Evolutionary conservation across 768 basidiomycete genomes (phyloP).

Genomic region (Leucocoprinus birnbaumii): DNA sequence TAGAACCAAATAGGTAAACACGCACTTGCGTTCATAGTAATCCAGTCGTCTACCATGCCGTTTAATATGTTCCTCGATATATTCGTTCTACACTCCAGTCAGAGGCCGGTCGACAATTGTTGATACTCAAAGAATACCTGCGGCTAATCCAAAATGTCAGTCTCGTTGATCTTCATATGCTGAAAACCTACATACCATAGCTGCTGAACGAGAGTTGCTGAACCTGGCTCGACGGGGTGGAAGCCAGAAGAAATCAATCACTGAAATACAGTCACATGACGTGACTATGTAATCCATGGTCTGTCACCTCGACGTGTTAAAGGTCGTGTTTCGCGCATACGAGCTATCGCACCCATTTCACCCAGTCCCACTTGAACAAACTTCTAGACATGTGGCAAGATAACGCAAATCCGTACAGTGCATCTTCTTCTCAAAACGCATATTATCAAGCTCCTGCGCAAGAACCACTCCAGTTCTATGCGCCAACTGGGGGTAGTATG

Average conservation of each 20-base stretch:
- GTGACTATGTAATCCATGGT: constrained; percentile 8
- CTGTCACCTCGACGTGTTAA: constrained; percentile 13
- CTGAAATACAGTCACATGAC: constrained; percentile 28
- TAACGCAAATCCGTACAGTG: constrained; percentile 50
- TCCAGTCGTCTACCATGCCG: constrained; percentile 95
- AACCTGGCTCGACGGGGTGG: constrained; percentile 28
- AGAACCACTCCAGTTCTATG: constrained; percentile 77
- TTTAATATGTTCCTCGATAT: constrained; percentile 98
- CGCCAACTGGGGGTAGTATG: constrained; percentile 41
- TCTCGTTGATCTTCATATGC: constrained; percentile 1
- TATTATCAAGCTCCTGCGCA: constrained; percentile 57
- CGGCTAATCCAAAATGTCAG: constrained; percentile 42
- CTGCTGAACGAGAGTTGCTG: constrained; percentile 23
- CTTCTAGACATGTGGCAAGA: constrained; percentile 72
- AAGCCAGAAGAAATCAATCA: constrained; percentile 11
- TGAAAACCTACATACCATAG: constrained; percentile 37
- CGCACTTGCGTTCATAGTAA: constrained; percentile 92
- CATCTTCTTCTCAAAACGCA: constrained; percentile 56
- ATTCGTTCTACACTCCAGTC: constrained; percentile 74
- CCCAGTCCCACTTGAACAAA: background rate
- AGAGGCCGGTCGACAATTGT: background rate
- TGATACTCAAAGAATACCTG: constrained; percentile 43
- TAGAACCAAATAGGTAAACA: constrained; percentile 12
- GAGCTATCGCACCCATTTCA: background rate
- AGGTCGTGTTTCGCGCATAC: background rate